Evolutionary conservation across 2,329 filamentous ascomycete genomes (phyloP).

Genomic region (Aciculosporium take): DNA sequence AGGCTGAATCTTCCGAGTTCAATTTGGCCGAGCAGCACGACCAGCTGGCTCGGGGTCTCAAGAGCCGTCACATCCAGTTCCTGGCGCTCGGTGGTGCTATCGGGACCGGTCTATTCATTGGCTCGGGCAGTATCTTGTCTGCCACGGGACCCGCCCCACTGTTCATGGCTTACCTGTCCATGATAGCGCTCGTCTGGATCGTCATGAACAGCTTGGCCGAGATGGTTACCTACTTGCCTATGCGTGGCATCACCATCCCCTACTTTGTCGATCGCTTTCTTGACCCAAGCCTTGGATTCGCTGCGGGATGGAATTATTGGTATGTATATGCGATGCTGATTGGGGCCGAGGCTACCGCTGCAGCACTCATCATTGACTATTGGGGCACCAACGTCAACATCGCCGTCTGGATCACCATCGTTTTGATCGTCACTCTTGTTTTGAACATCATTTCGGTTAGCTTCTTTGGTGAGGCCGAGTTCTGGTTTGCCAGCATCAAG

Average conservation of each 20-base stretch:
- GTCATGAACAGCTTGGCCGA: conserved; percentile 42
- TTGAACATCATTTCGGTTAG: conserved; percentile 44
- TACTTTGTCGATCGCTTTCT: conserved; percentile 43
- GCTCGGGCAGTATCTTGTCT: conserved; percentile 41
- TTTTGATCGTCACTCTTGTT: conserved; percentile 36
- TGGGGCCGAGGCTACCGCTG: conserved; percentile 43
- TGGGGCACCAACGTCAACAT: conserved; percentile 39
- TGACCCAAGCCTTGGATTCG: conserved; percentile 41
- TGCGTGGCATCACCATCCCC: conserved; percentile 41
- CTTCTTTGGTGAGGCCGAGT: conserved; percentile 47
- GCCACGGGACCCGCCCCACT: conserved; percentile 49
- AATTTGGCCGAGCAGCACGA: conserved; percentile 23
- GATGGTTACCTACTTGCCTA: conserved; percentile 39
- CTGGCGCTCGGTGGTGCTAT: conserved; percentile 43
- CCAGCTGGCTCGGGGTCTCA: conserved; percentile 41
- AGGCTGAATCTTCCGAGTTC: conserved; percentile 16
- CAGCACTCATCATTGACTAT: conserved; percentile 44
- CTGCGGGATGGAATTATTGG: conserved; percentile 47
- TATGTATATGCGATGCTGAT: conserved; percentile 46
- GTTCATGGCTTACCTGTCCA: conserved; percentile 51
- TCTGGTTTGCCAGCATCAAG: conserved; percentile 47
- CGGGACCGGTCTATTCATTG: conserved; percentile 50
- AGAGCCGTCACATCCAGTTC: conserved; percentile 47
- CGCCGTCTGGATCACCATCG: conserved; percentile 45
- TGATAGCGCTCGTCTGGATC: conserved; percentile 39